Evolutionary conservation across 371 early-diverging fungal genomes (phyloP).

Genomic region (Circinella umbellata): DNA sequence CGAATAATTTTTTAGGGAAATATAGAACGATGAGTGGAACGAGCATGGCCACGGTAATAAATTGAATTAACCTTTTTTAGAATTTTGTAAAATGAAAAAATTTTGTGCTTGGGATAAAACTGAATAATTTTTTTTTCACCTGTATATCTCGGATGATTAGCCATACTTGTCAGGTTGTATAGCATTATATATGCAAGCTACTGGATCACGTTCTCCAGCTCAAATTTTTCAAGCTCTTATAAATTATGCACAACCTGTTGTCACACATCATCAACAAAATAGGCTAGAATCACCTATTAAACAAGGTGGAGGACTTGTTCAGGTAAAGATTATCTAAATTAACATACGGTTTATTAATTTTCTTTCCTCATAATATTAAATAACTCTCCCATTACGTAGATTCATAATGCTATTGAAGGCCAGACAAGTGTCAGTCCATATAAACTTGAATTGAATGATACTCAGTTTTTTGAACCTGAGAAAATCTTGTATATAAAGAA

Average conservation of each 20-base stretch:
- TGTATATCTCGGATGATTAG: slow-evolving; percentile 4
- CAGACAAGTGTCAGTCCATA: slow-evolving; percentile 15
- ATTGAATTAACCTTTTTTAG: neutral
- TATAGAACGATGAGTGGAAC: slow-evolving; percentile 28
- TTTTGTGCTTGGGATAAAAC: neutral
- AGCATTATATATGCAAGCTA: slow-evolving; percentile 28
- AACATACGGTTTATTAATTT: no score
- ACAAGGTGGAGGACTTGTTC: slow-evolving; percentile 26
- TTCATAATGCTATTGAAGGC: slow-evolving; percentile 16
- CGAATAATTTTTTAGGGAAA: neutral
- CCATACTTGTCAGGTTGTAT: slow-evolving; percentile 24
- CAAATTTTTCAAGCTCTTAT: neutral
- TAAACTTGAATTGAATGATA: slow-evolving; percentile 26
- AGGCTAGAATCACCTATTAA: slow-evolving; percentile 13
- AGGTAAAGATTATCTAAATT: slow-evolving; percentile 9
- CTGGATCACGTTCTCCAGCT: slow-evolving; percentile 5
- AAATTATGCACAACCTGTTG: slow-evolving; percentile 20
- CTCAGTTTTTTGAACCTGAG: slow-evolving; percentile 4
- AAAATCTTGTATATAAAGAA: slow-evolving; percentile 16
- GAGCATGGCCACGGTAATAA: slow-evolving; percentile 27
- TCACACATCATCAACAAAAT: neutral
- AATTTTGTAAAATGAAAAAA: no score
- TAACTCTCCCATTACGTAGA: neutral
- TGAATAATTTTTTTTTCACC: neutral
- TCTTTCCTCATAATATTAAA: no score